Percentiles rank a stretch among this genome's conserved stretches.
These are phyloP conservation scores for Hypoxylon intermedium DNA, from an alignment of 495 filamentous ascomycete species.

Conservation along the genomic window DNA sequence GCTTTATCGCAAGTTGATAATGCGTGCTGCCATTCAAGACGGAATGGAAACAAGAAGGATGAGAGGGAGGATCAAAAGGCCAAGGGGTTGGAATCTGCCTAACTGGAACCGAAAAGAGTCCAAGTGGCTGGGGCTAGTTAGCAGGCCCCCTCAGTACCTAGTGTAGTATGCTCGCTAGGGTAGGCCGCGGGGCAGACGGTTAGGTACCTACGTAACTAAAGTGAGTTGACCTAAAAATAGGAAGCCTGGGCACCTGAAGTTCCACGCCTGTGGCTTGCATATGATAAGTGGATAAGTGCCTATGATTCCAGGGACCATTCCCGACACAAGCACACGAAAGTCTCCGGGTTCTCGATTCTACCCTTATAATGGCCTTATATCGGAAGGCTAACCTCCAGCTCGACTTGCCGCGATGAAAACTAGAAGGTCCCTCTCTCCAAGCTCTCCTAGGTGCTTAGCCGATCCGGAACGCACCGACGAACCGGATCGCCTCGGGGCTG, in stretches of 20 bases:
- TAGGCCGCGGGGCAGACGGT: slow-evolving; percentile 9
- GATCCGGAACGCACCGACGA: slow-evolving; percentile 31
- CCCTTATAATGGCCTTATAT: slow-evolving; percentile 8
- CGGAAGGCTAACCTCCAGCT: slow-evolving; percentile 9
- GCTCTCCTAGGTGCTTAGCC: slow-evolving; percentile 21
- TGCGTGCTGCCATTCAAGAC: slow-evolving; percentile 2
- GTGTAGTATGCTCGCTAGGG: slow-evolving; percentile 16
- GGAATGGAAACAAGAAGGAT: slow-evolving; percentile 20
- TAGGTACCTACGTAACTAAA: slow-evolving; percentile 5
- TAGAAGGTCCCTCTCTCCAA: slow-evolving; percentile 6
- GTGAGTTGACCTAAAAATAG: slow-evolving; percentile 33
- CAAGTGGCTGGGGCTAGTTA: slow-evolving; percentile 23
- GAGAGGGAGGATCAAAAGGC: slow-evolving; percentile 14
- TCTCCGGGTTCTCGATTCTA: slow-evolving; percentile 2
- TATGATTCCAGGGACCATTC: neutral
- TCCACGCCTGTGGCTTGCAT: slow-evolving; percentile 17
- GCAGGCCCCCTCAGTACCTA: slow-evolving; percentile 14
- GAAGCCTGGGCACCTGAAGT: slow-evolving; percentile 8
- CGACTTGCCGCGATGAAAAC: slow-evolving; percentile 8
- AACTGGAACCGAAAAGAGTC: no score
- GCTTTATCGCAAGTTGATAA: no score
- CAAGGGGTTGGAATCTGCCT: slow-evolving; percentile 3
- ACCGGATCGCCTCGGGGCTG: slow-evolving; percentile 26
- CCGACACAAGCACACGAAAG: neutral
- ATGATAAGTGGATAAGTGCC: slow-evolving; percentile 9